Evolutionary conservation across 164 flowering plant genomes (phyloP).

Genomic region (Chimonanthus salicifolius): DNA sequence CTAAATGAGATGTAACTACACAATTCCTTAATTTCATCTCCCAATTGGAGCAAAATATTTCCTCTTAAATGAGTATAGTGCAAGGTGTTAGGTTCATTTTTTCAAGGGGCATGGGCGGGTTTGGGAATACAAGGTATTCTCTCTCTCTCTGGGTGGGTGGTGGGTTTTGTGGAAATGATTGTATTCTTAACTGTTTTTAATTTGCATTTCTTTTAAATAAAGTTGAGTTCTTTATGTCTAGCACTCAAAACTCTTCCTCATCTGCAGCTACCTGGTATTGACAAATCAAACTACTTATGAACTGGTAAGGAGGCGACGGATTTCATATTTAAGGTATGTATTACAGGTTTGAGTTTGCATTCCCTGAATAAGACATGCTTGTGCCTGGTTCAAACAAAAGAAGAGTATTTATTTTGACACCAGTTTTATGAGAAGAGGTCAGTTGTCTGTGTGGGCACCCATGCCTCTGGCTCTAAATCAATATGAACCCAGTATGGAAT

Average conservation of each 20-base stretch:
- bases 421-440: not conserved
- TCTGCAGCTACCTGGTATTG: constrained; percentile 69
- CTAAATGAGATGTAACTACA: no score
- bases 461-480: not conserved
- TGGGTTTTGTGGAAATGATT: not conserved
- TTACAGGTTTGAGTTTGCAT: not conserved
- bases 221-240: not conserved
- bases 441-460: not conserved
- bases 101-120: not conserved
- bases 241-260: not conserved
- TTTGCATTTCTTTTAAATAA: not conserved
- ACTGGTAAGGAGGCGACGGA: constrained; percentile 79
- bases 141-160: no score
- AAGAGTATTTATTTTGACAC: not conserved
- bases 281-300: constrained; percentile 95
- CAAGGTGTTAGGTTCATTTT: not conserved
- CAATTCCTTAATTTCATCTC: no score
- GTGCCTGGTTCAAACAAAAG: not conserved
- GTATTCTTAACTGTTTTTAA: no score
- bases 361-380: no score
- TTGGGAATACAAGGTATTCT: no score
- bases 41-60: no score
- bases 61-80: not conserved
- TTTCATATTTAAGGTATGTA: constrained; percentile 61
- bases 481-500: not conserved